phyloP scores from a whole-genome alignment of 2,329 filamentous ascomycete species.

The Hypoxylon sp. region DNA sequence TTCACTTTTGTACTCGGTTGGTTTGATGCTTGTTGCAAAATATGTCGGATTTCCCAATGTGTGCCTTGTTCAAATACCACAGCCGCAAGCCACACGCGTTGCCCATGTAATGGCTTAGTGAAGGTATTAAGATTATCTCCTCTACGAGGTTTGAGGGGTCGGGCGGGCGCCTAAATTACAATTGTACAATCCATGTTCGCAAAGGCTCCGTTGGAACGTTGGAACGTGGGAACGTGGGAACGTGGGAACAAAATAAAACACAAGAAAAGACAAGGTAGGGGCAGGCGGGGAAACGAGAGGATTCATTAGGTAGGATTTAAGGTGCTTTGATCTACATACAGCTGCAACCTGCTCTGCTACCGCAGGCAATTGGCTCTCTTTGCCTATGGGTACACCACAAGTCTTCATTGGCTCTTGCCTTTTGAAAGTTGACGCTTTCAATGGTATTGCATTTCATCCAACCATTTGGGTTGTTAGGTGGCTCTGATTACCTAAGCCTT shows the following conservation, averaged over 20 bases:
- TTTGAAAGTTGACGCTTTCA: neutral
- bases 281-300: neutral
- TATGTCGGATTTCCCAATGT: neutral
- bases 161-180: neutral
- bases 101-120: neutral
- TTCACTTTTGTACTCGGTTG: neutral
- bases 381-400: neutral
- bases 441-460: constrained; percentile 8
- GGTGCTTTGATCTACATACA: neutral
- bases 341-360: neutral
- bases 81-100: constrained; percentile 5
- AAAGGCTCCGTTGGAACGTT: constrained; percentile 4
- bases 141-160: neutral
- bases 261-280: constrained; percentile 7
- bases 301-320: neutral
- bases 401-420: neutral
- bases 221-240: too few relatives aligned
- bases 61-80: constrained; percentile 2
- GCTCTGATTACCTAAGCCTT: neutral
- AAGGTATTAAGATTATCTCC: neutral
- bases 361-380: neutral
- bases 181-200: neutral
- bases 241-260: constrained; percentile 1
- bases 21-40: neutral
- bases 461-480: neutral